Evolutionary conservation across 257 asterid species (phyloP), one percentile per base, ranked within the genome.

Genomic region (Perilla frutescens): DNA sequence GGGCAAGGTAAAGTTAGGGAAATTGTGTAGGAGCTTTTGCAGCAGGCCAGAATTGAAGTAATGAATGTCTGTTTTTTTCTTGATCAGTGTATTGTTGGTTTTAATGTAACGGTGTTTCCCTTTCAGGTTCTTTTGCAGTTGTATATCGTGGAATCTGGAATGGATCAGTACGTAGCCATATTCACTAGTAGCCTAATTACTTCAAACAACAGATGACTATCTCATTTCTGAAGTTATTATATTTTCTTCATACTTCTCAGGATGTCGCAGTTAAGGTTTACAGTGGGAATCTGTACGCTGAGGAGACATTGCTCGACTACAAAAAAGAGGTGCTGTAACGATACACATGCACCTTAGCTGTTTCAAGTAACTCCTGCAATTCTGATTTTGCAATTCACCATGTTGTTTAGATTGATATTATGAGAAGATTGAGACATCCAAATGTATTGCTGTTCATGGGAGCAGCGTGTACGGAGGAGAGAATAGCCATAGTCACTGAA

Each of bases 211-310:
- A 9, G 12, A 12, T 63, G 10, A 60, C 36, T 31, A 12, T 80
- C 20, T 75, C 57, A 54, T 57, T 57, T 32, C 14, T 75, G 65
- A 64, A 50, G 70, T 11, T 73, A 34, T 48, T 29, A 40, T 15
- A 32, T 60, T 58, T 67, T 77, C 36, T 43, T 65, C 7, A 5
- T 68, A 26, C 73, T 71, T 64, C 68, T 47, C 74, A 91, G 97
- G 97, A 89, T 80, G 92, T 91, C 50, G 97, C 96, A 11, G 91
- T 91, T 31, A 91, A 91, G 87, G 90, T 88, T 59, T 91, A 81
- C 77, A 62, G 26, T 43, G 91, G 92, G 68, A 80, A 76, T 70
- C 90, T 73, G 67, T 87, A 74, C 76, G 74, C 71, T 0, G 87
- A 84, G 68, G 81, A 77, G 56, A 81, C 89, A 57, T 79, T 87